Evolutionary conservation across 176 grass and related monocot species (phyloP).

Genomic region (Dactylis glomerata): DNA sequence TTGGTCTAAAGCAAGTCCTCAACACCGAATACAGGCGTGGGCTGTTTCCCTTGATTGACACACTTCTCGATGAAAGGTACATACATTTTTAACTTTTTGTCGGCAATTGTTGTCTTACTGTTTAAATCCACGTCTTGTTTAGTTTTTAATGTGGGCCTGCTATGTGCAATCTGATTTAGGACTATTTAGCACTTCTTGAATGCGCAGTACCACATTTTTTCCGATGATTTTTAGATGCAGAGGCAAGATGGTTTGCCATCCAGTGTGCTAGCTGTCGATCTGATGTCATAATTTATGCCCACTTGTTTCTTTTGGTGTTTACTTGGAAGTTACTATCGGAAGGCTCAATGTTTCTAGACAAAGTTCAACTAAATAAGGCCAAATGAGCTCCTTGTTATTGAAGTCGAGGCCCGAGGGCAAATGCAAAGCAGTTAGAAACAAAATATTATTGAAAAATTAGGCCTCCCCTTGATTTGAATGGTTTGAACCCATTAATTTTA

Average conservation of each 20-base stretch:
- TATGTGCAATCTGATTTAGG: slow-evolving; percentile 6
- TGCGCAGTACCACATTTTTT: not conserved
- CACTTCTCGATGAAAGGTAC: slow-evolving; percentile 98
- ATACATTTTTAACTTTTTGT: not conserved
- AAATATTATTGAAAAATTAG: not conserved
- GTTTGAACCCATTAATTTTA: not conserved
- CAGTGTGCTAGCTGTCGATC: not conserved
- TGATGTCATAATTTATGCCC: not conserved
- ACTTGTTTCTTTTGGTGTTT: not conserved
- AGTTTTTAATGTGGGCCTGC: not conserved
- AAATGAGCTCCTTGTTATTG: not conserved
- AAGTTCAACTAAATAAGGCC: not conserved
- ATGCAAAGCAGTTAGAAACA: not conserved
- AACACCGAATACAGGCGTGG: slow-evolving; percentile 89
- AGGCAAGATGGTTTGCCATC: slow-evolving; percentile 14
- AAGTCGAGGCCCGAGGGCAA: not conserved
- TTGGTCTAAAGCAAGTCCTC: slow-evolving; percentile 97
- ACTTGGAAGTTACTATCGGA: slow-evolving; percentile 13
- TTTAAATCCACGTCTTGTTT: not conserved
- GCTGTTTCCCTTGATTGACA: slow-evolving; percentile 93
- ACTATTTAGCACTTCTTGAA: not conserved
- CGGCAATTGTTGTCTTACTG: not conserved
- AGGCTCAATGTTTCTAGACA: slow-evolving; percentile 12
- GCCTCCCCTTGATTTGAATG: not conserved
- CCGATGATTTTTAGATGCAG: not conserved